Evolutionary conservation across 768 basidiomycete species (phyloP).

Genomic region (Tylopilus intermedius): DNA sequence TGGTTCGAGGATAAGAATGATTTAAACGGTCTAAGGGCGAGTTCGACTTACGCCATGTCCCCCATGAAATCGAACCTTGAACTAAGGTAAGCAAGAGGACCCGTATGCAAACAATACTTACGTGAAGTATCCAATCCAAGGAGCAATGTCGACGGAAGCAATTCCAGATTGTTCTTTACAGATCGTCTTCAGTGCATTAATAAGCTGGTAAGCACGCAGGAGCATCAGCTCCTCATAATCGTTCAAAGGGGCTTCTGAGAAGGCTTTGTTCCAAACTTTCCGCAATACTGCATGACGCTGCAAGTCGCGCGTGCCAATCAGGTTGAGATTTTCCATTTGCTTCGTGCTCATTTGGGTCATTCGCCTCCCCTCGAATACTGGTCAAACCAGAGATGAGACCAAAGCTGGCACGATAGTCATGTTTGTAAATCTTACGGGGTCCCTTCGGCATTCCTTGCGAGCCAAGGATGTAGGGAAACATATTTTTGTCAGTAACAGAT

Average conservation of each 20-base stretch:
- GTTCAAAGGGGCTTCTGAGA: constrained; percentile 24
- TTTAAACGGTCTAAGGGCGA: neutral
- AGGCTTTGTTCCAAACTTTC: constrained; percentile 31
- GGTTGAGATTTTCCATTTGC: constrained; percentile 9
- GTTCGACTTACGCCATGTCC: constrained; percentile 24
- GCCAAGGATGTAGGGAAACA: constrained; percentile 23
- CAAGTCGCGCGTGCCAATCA: constrained; percentile 18
- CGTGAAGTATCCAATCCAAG: constrained; percentile 22
- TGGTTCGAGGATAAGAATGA: neutral
- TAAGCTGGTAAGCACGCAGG: constrained; percentile 18
- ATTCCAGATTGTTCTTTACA: constrained; percentile 11
- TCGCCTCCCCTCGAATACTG: constrained; percentile 22
- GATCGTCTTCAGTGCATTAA: constrained; percentile 8
- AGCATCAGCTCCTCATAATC: constrained; percentile 26
- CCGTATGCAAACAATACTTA: constrained; percentile 3
- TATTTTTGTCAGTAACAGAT: constrained; percentile 26
- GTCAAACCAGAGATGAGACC: constrained; percentile 1
- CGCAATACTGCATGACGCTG: constrained; percentile 21
- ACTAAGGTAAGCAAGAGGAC: neutral
- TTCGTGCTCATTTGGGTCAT: constrained; percentile 15
- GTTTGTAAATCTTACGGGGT: constrained; percentile 20
- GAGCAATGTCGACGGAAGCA: constrained; percentile 12
- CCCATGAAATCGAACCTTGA: constrained; percentile 26
- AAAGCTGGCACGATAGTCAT: neutral
- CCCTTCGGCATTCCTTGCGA: constrained; percentile 29